Percentiles rank a stretch among this genome's conserved stretches.
These are phyloP conservation scores for Patellifolia procumbens DNA, from an alignment of 179 eudicot species.

Conservation along the genomic window DNA sequence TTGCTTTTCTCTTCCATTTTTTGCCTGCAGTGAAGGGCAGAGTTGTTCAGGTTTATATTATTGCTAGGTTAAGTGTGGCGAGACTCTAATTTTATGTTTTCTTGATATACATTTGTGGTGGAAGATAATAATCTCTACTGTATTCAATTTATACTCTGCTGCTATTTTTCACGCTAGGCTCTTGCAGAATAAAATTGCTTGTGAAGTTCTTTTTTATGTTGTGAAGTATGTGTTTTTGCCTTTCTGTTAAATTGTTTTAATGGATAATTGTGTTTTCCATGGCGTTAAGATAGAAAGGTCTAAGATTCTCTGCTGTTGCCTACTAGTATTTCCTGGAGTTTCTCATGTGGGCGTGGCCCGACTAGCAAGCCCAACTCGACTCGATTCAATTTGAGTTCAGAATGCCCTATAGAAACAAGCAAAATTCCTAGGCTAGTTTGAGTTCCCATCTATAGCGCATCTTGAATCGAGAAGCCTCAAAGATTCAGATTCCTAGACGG, in stretches of 20 bases:
- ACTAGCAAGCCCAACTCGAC: too few species aligned
- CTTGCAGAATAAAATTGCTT: slow-evolving; percentile 31
- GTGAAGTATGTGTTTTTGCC: background rate
- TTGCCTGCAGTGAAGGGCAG: slow-evolving; percentile 31
- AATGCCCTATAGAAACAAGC: too few species aligned
- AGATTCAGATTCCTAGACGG: too few species aligned
- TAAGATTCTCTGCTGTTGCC: too few species aligned
- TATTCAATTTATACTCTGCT: slow-evolving; percentile 29
- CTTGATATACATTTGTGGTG: slow-evolving; percentile 19
- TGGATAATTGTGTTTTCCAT: background rate
- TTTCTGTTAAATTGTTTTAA: too few species aligned
- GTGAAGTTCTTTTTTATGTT: slow-evolving; percentile 16
- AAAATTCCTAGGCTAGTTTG: too few species aligned
- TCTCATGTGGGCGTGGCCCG: too few species aligned
- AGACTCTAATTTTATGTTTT: slow-evolving; percentile 14
- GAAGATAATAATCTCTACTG: slow-evolving; percentile 14
- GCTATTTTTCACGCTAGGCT: slow-evolving; percentile 28
- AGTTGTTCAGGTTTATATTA: slow-evolving; percentile 30
- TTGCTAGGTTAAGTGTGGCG: slow-evolving; percentile 23
- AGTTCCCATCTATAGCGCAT: too few species aligned
- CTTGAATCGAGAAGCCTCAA: too few species aligned
- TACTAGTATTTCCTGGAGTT: too few species aligned
- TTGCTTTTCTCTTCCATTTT: slow-evolving; percentile 25
- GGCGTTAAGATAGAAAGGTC: too few species aligned
- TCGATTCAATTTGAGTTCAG: too few species aligned